Percentiles rank a stretch among this genome's conserved stretches.
Conservation (phyloP, 108 stramenopile genomes). For the Ochromonas danica region DNA sequence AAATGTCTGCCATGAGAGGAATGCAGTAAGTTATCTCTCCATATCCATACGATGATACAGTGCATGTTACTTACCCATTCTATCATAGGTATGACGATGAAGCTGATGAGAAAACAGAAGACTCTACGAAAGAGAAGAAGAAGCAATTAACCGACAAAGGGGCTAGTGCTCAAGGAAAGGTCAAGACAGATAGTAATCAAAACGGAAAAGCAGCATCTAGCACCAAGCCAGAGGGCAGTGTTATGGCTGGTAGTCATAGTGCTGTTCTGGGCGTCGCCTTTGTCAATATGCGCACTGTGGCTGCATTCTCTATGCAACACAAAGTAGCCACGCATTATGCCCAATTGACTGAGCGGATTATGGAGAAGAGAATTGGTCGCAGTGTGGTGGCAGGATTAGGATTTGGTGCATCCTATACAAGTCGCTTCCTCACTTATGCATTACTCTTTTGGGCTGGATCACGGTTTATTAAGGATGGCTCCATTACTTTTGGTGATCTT, state of each 20-base stretch:
- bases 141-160: not conserved
- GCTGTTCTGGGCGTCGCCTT: not conserved
- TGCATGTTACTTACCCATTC: not conserved
- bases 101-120: not conserved
- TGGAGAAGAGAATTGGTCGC: not conserved
- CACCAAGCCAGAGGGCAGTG: no score
- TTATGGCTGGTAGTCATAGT: not conserved
- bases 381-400: conserved; percentile 9
- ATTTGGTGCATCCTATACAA: not conserved
- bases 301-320: conserved; percentile 35
- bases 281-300: conserved; percentile 12
- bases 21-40: not conserved
- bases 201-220: no score
- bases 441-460: conserved; percentile 55
- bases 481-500: conserved; percentile 55
- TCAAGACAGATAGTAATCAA: no score
- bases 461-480: conserved; percentile 53
- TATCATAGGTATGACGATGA: not conserved
- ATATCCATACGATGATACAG: not conserved
- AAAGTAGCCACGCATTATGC: not conserved
- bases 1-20: conserved; percentile 56
- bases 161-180: no score
- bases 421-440: not conserved
- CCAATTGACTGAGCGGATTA: not conserved
- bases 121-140: not conserved